Base-by-base conservation (phyloP, 805 yeast genomes). In the Saccharomyces kudriavzevii region DNA sequence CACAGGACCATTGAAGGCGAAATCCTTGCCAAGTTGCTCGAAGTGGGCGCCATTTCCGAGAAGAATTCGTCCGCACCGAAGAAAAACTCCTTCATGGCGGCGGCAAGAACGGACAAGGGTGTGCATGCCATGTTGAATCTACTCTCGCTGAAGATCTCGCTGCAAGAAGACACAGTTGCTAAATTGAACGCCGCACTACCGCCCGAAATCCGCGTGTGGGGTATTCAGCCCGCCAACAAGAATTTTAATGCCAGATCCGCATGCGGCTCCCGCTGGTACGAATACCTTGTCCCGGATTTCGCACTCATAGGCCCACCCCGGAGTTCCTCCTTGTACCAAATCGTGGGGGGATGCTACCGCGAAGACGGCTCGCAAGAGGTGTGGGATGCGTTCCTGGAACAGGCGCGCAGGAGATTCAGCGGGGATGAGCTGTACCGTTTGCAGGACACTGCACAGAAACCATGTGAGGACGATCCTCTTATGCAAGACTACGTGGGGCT, bases 91-190 rank as follows among this genome's bases (percentile, higher is more conserved):
- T 87, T 92, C 64, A 84, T 83, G 88, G 77, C 92, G 68, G 87
- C 91, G 49, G 91, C 92, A 2, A 78, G 94, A 72, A 87, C 92
- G 1, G 98, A 92, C 70, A 92, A 92, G 70, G 98, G 98, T 56
- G 98, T 92, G 22, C 98, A 92, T 70, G 98, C 98, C 10, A 96
- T 97, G 1, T 97, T 97, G 14, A 92, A 92, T 69, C 87, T 91
- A 20, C 80, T 92, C 30, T 86, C 96, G 9, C 74, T 87, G 60
- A 92, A 92, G 67, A 71, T 92, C 87, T 88, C 59, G 77, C 89
- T 51, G 96, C 89, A 66, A 96, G 55, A 45, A 40, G 84, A 87
- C 52, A 76, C 87, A 46, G 76, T 83, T 28, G 75, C 75, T 47
- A 85, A 80, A 65, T 82, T 90, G 68, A 91, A 90, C 68, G 66